A percentile compares a stretch with the other conserved stretches of the same genome.
phyloP scores from a whole-genome alignment of 345 rosid genomes.

The Acer saccharum region DNA sequence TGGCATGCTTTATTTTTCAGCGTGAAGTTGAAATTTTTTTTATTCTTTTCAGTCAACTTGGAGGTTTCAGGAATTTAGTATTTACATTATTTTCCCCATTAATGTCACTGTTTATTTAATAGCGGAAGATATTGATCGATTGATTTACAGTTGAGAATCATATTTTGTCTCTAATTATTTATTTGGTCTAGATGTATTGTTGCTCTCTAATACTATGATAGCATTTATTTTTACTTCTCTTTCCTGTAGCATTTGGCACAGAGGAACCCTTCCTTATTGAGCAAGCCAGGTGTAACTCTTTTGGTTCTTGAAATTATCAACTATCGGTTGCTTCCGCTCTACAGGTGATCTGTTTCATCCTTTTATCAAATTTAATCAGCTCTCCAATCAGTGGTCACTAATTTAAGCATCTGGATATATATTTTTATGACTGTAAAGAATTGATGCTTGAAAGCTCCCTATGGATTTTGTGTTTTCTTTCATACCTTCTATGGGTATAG shows the following conservation, averaged over 20 bases:
- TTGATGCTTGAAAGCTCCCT: slow-evolving; percentile 2
- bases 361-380: slow-evolving; percentile 15
- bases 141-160: neutral
- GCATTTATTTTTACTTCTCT: slow-evolving; percentile 22
- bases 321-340: slow-evolving; percentile 93
- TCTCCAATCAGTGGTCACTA: slow-evolving; percentile 9
- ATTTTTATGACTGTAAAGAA: neutral
- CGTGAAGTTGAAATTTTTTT: slow-evolving; percentile 10
- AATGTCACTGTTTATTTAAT: neutral
- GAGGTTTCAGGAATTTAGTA: neutral
- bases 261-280: slow-evolving; percentile 73
- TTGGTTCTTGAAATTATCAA: slow-evolving; percentile 91
- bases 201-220: neutral
- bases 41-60: neutral
- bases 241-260: slow-evolving; percentile 86
- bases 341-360: slow-evolving; percentile 57
- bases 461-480: neutral
- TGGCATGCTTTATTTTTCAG: neutral
- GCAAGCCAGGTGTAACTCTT: slow-evolving; percentile 93
- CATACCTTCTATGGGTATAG: neutral
- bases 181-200: slow-evolving; percentile 4
- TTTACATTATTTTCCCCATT: neutral
- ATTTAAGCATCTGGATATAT: slow-evolving; percentile 4
- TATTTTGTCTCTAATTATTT: slow-evolving; percentile 6
- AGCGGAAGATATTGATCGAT: neutral